These are phyloP conservation scores for Durusdinium trenchii DNA, from an alignment of 73 alveolate species.

Conservation along the genomic window DNA sequence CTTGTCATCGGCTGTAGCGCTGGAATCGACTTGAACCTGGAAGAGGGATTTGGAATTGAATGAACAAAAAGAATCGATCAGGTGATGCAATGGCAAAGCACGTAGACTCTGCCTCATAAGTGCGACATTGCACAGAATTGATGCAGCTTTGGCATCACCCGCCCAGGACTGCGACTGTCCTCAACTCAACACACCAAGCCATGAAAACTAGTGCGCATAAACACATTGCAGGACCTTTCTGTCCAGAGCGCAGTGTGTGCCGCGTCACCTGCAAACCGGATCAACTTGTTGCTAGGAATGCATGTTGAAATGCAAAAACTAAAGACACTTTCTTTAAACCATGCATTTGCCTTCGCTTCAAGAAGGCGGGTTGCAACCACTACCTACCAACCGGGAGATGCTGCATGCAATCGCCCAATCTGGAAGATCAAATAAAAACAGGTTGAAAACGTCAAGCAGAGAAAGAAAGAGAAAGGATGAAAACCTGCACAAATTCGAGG, in stretches of 20 bases:
- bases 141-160: slow-evolving; percentile 89
- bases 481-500: too few species aligned
- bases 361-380: slow-evolving; percentile 37
- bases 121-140: slow-evolving; percentile 83
- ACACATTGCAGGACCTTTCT: slow-evolving; percentile 19
- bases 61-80: too few species aligned
- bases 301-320: background rate
- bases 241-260: slow-evolving; percentile 63
- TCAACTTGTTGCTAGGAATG: background rate
- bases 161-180: slow-evolving; percentile 76
- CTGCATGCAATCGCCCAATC: too few species aligned
- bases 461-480: too few species aligned
- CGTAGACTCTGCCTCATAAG: background rate
- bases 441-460: too few species aligned
- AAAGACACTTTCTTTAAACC: background rate
- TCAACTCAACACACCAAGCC: too few species aligned
- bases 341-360: slow-evolving; percentile 45
- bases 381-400: background rate
- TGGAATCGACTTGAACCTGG: background rate
- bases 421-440: too few species aligned
- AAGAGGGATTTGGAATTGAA: background rate
- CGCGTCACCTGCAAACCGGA: background rate
- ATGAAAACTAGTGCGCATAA: background rate
- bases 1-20: too few species aligned
- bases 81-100: background rate